Conservation (phyloP, 1,139 yeast species). For the Blastobotrys elegans region DNA sequence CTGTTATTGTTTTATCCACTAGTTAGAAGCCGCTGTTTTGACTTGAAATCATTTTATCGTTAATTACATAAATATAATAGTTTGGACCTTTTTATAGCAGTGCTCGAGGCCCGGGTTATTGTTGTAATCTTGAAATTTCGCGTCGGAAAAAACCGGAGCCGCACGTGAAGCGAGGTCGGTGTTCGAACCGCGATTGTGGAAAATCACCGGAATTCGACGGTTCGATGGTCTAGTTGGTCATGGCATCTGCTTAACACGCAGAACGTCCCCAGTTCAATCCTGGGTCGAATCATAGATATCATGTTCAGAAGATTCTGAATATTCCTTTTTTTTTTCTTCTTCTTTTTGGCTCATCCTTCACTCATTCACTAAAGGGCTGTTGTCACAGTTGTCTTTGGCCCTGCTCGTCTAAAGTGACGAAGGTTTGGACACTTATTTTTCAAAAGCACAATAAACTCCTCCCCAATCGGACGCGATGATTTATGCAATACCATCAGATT, state of each 20-base stretch:
- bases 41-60: too few species aligned
- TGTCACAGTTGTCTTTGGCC: too few species aligned
- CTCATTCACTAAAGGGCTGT: neutral
- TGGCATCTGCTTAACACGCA: constrained; percentile 99
- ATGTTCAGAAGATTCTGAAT: neutral
- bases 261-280: constrained; percentile 99
- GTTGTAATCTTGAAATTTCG: too few species aligned
- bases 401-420: neutral
- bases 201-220: neutral
- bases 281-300: constrained; percentile 78
- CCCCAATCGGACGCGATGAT: neutral
- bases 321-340: neutral
- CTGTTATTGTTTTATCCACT: too few species aligned
- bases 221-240: constrained; percentile 92
- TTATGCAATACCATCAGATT: neutral
- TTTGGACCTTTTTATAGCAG: too few species aligned
- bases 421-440: neutral
- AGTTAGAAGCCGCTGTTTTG: too few species aligned
- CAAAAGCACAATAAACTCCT: neutral
- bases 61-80: too few species aligned
- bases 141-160: too few species aligned
- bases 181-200: too few species aligned
- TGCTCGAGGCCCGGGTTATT: too few species aligned
- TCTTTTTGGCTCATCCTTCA: neutral
- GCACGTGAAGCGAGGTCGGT: too few species aligned